Evolutionary conservation across 176 grass and related monocot species (phyloP).

Genomic region (Lolium rigidum): DNA sequence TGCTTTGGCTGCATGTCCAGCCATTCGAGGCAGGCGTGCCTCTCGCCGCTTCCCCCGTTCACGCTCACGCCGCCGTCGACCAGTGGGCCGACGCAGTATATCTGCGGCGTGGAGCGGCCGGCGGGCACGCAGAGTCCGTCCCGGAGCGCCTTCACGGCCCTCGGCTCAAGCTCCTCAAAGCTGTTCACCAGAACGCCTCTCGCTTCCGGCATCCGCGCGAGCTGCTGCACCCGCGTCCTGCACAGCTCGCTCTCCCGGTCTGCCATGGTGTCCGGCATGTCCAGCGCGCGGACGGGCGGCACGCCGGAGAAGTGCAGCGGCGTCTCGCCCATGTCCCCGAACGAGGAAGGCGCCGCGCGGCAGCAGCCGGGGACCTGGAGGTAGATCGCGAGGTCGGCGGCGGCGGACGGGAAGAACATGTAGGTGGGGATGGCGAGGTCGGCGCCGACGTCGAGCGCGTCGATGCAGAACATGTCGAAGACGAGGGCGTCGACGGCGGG

Average conservation of each 20-base stretch:
- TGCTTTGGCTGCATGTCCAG: conserved; percentile 59
- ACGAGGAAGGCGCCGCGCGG: conserved; percentile 27
- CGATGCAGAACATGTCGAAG: conserved; percentile 75
- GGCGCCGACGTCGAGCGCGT: conserved; percentile 53
- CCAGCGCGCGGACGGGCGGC: conserved; percentile 50
- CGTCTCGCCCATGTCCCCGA: conserved; percentile 58
- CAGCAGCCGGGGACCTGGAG: conserved; percentile 17
- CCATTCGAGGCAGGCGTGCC: conserved; percentile 68
- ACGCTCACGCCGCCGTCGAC: conserved; percentile 41
- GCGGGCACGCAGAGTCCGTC: conserved; percentile 48
- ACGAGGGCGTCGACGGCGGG: conserved; percentile 44
- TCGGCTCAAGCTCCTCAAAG: conserved; percentile 69
- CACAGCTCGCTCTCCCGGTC: conserved; percentile 47
- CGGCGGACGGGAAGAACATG: conserved; percentile 56
- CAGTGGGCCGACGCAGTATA: conserved; percentile 74
- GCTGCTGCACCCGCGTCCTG: conserved; percentile 39
- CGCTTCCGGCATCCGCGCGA: conserved; percentile 42
- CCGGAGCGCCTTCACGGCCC: conserved; percentile 48
- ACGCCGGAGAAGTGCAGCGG: conserved; percentile 52
- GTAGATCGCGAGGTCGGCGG: conserved; percentile 46
- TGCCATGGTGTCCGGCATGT: conserved; percentile 47
- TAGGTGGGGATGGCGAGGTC: conserved; percentile 60
- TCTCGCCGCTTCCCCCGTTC: conserved; percentile 12
- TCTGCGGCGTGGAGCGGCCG: conserved; percentile 31
- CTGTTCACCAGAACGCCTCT: conserved; percentile 71